A percentile compares a stretch with the other conserved stretches of the same genome.
Evolutionary conservation across 1,139 yeast genomes (phyloP).

Genomic region (Magnusiomyces sp.): DNA sequence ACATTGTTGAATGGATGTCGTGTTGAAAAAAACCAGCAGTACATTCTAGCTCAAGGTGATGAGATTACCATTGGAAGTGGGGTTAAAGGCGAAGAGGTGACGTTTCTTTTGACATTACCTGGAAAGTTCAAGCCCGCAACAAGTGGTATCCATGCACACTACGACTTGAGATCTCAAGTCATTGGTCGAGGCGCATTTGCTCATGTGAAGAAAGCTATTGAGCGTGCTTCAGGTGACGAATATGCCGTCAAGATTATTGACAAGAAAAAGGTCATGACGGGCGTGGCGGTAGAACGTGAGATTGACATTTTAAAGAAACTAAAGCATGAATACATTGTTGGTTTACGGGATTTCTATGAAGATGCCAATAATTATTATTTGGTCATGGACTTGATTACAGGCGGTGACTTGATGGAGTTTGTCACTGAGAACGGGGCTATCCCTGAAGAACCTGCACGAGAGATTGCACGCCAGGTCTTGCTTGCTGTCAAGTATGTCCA

Average conservation of each 20-base stretch:
- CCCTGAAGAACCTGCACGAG: conserved; percentile 83
- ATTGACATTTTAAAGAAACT: conserved; percentile 66
- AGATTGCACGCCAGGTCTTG: conserved; percentile 73
- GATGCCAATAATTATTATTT: conserved; percentile 72
- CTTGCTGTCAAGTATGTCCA: conserved; percentile 85
- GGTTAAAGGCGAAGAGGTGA: conserved; percentile 63
- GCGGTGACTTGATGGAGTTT: conserved; percentile 96
- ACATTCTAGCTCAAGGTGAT: conserved; percentile 83
- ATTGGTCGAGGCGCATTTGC: conserved; percentile 98
- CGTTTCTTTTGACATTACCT: conserved; percentile 60
- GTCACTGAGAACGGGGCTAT: conserved; percentile 88
- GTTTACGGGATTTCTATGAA: conserved; percentile 74
- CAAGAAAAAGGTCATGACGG: conserved; percentile 72
- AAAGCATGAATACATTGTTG: conserved; percentile 78
- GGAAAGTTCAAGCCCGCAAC: conserved; percentile 12
- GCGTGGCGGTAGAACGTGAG: conserved; percentile 80
- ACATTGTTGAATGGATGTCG: conserved; percentile 72
- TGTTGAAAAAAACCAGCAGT: conserved; percentile 70
- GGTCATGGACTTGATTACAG: conserved; percentile 91
- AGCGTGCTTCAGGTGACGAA: conserved; percentile 72
- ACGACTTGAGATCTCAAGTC: conserved; percentile 69
- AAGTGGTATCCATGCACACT: conserved; percentile 53
- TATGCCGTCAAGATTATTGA: conserved; percentile 88
- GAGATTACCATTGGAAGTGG: conserved; percentile 89
- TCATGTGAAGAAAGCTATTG: conserved; percentile 78